Conservation (phyloP, 2,329 filamentous ascomycete genomes). For the Aureobasidium leucospermi region DNA sequence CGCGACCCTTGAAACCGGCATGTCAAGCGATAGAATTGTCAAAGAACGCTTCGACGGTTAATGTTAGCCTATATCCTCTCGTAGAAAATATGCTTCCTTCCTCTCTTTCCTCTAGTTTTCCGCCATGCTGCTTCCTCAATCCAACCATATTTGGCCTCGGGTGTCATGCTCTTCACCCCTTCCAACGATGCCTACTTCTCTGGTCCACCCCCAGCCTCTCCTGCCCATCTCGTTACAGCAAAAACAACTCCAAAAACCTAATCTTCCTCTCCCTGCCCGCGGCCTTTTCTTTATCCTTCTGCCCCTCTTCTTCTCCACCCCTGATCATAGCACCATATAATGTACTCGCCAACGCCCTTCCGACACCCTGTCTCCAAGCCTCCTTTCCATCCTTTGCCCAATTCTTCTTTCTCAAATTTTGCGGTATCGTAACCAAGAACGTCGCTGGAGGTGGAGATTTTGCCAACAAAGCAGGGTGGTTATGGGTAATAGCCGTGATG, state of each 20-base stretch:
- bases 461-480: constrained; percentile 20
- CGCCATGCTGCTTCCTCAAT: too few relatives aligned
- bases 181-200: too few relatives aligned
- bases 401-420: constrained; percentile 21
- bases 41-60: too few relatives aligned
- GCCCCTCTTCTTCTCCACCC: constrained; percentile 25
- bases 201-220: too few relatives aligned
- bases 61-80: too few relatives aligned
- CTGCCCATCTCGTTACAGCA: constrained; percentile 25
- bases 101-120: too few relatives aligned
- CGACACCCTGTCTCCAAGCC: constrained; percentile 49
- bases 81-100: too few relatives aligned
- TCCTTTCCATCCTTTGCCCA: constrained; percentile 41
- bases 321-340: constrained; percentile 60
- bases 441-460: constrained; percentile 16
- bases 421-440: constrained; percentile 16
- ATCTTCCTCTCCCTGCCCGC: constrained; percentile 56
- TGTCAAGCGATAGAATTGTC: too few relatives aligned
- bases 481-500: constrained; percentile 21
- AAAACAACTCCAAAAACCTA: constrained; percentile 63
- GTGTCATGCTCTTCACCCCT: too few relatives aligned
- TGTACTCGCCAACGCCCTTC: constrained; percentile 59
- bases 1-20: too few relatives aligned
- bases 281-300: constrained; percentile 53
- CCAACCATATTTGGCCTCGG: too few relatives aligned